A percentile compares a stretch with the other conserved stretches of the same genome.
Evolutionary conservation across 1,284 basidiomycete species (phyloP).

Genomic region (Athelia psychrophila): DNA sequence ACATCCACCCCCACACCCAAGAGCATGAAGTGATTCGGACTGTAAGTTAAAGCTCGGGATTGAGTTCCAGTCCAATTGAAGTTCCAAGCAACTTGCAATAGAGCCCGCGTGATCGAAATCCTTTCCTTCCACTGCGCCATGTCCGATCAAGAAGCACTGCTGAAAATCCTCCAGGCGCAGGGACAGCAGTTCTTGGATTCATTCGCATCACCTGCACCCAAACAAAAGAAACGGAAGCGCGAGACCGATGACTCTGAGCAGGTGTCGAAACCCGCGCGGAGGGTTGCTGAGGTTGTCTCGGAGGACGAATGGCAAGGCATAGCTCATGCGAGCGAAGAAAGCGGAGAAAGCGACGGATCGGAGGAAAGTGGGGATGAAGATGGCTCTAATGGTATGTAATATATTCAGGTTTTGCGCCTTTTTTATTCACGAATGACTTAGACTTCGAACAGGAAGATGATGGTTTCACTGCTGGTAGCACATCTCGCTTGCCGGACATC

Average conservation of each 20-base stretch:
- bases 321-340: constrained; percentile 1
- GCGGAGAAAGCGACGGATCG: constrained; percentile 8
- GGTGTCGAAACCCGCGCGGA: too few relatives aligned
- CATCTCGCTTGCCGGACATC: constrained; percentile 34
- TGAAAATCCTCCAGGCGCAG: constrained; percentile 59
- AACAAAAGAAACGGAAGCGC: constrained; percentile 24
- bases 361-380: constrained; percentile 9
- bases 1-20: constrained; percentile 81
- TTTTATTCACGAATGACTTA: constrained; percentile 7
- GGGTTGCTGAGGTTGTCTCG: constrained; percentile 2
- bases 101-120: too few relatives aligned
- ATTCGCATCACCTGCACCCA: constrained; percentile 36
- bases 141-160: constrained; percentile 41
- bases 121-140: constrained; percentile 13
- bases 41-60: too few relatives aligned
- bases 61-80: too few relatives aligned
- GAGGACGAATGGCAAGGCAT: constrained; percentile 35
- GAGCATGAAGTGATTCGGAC: too few relatives aligned
- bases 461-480: constrained; percentile 32
- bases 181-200: constrained; percentile 61
- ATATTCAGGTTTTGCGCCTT: not conserved
- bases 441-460: constrained; percentile 42
- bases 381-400: constrained; percentile 14
- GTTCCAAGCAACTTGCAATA: too few relatives aligned
- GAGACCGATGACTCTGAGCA: not conserved